Base-by-base conservation (phyloP, 495 filamentous ascomycete species). In the Aspergillus egyptiacus region DNA sequence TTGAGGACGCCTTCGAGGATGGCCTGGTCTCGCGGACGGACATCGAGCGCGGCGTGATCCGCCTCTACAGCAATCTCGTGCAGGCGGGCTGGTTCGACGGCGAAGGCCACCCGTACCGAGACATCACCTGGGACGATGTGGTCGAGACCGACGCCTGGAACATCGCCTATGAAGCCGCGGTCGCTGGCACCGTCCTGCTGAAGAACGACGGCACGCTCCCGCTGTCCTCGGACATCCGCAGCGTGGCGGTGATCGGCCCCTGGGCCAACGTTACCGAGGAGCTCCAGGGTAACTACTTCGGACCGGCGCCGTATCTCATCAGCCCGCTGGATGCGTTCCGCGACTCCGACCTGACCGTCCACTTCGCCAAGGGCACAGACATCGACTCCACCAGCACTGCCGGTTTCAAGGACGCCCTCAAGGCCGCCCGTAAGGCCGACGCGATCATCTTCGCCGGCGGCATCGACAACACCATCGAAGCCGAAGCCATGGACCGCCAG, bases 201-300 rank as follows among this genome's bases (percentile, higher is more conserved):
- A 83, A 84, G 67, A 85, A 85, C 46, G 75, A 81, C 22, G 78
- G 70, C 18, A 64, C 64, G 10, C 59, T 84, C 2, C 81, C 81
- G 0, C 59, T 81, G 2, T 62, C 67, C 0, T 50, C 63, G 11
- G 54, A 61, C 3, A 58, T 58, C 5, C 68, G 58, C 15, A 73
- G 60, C 8, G 60, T 83, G n/a, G 79, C 77, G 7, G 58, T 84
- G 6, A 68, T 85, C 45, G 82, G 81, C 0, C 71, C 72, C 1
- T 81, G 76, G 67, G 80, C 75, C 11, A 77, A 78, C 42, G 79
- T 78, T 4, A 82, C 79, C 0, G 69, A 59, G 3, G 70, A 83
- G 34, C 67, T 85, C 66, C 80, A 79, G 48, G 82, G 81, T 5
- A 81, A 79, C 50, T 85, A 84, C 60, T 69, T 56, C 46, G 79